phyloP scores from a whole-genome alignment of 306 rosid species.

The Vigna nakashimae region DNA sequence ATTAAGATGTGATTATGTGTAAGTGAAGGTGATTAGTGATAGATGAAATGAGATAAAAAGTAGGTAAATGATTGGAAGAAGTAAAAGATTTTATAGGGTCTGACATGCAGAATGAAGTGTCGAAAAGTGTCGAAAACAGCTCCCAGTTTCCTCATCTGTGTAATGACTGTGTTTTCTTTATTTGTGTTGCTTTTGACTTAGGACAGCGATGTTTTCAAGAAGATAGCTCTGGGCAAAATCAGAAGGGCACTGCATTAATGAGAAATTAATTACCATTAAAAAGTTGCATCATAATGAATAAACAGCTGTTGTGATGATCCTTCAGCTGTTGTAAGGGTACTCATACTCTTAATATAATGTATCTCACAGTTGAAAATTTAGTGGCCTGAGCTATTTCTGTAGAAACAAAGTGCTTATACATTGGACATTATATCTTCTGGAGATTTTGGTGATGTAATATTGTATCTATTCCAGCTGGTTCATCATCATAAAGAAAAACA shows the following conservation, averaged over 20 bases:
- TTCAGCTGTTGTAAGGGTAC: constrained; percentile 1
- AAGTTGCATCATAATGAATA: too few species aligned
- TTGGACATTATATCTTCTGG: constrained; percentile 59
- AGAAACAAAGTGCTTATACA: constrained; percentile 63
- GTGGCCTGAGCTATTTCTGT: constrained; percentile 38
- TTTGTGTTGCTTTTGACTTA: constrained; percentile 44
- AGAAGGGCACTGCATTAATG: constrained; percentile 25
- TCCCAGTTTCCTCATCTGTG: constrained; percentile 39
- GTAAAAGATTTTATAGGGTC: background rate
- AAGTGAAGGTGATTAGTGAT: too few species aligned
- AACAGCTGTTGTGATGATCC: too few species aligned
- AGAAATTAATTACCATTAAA: too few species aligned
- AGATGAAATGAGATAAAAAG: too few species aligned
- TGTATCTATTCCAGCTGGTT: too few species aligned
- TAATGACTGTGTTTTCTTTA: constrained; percentile 13
- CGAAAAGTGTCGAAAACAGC: constrained; percentile 33
- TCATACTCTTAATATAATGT: constrained; percentile 1
- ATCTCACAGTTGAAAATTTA: constrained; percentile 35
- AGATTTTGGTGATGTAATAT: constrained; percentile 38
- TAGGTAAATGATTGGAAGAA: background rate
- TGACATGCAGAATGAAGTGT: background rate
- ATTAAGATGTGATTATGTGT: too few species aligned
- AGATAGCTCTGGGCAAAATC: constrained; percentile 44
- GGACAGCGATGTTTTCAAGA: constrained; percentile 41
- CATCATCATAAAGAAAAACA: constrained; percentile 6